Conservation (phyloP, 2,329 filamentous ascomycete species). For the Aspergillus sp. region DNA sequence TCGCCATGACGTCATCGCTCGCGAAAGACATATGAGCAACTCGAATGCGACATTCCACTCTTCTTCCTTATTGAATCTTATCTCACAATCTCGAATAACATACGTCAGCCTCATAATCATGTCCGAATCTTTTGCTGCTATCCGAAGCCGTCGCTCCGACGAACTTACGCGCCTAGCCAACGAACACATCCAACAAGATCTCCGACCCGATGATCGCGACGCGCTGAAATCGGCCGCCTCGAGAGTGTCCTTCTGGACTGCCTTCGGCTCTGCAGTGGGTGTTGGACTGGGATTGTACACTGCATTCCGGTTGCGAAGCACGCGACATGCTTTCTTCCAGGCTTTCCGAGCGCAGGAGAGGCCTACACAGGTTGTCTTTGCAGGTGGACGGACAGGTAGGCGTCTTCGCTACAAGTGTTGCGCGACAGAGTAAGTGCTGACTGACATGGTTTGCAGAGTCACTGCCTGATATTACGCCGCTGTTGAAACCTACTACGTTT, state of each 20-base stretch:
- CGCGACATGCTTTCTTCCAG: slow-evolving; percentile 60
- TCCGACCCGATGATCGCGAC: slow-evolving; percentile 59
- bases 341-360: slow-evolving; percentile 62
- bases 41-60: background rate
- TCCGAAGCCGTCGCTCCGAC: slow-evolving; percentile 47
- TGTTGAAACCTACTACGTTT: slow-evolving; percentile 56
- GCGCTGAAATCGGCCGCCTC: slow-evolving; percentile 55
- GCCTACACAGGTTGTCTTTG: slow-evolving; percentile 62
- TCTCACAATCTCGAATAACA: background rate
- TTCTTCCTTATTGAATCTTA: background rate
- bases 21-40: background rate
- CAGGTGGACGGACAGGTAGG: slow-evolving; percentile 58
- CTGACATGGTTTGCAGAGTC: slow-evolving; percentile 45
- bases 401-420: background rate
- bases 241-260: slow-evolving; percentile 56
- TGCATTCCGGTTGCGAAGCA: slow-evolving; percentile 57
- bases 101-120: slow-evolving; percentile 9
- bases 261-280: slow-evolving; percentile 60
- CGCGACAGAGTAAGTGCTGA: background rate
- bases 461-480: slow-evolving; percentile 60
- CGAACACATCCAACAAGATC: slow-evolving; percentile 59
- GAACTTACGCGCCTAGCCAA: slow-evolving; percentile 58
- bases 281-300: slow-evolving; percentile 59
- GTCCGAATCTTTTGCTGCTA: slow-evolving; percentile 48
- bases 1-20: background rate